Evolutionary conservation across 176 grass and related monocot species (phyloP).

Genomic region (Carex myosuroides): DNA sequence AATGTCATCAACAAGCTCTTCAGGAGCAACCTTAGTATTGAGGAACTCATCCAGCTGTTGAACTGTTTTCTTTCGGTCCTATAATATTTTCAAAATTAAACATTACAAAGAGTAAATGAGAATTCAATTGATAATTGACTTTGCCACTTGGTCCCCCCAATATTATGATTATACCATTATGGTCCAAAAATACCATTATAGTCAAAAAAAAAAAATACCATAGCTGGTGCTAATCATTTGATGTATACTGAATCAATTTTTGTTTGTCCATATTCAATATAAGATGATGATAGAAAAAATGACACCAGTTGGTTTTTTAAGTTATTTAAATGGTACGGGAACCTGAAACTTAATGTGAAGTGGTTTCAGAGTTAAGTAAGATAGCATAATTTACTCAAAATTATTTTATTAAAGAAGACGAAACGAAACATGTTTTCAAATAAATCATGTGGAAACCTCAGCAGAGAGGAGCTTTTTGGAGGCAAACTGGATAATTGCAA

Average conservation of each 20-base stretch:
- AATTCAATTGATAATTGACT: not conserved
- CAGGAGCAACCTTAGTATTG: constrained; percentile 89
- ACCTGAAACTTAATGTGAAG: not conserved
- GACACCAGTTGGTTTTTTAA: not conserved
- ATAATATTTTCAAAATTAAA: constrained; percentile 2
- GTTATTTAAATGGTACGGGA: not conserved
- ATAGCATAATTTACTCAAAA: not conserved
- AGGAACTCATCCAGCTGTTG: constrained; percentile 77
- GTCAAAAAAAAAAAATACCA: not conserved
- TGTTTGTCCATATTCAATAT: not conserved
- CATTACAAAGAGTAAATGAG: not conserved
- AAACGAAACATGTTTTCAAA: not conserved
- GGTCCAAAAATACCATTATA: not conserved
- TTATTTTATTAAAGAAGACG: not conserved
- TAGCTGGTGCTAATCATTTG: not conserved
- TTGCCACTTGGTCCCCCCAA: not conserved
- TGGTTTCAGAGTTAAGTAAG: not conserved
- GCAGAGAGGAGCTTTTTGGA: constrained; percentile 64
- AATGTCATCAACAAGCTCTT: constrained; percentile 96
- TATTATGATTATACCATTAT: not conserved
- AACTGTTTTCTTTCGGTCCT: constrained; percentile 80
- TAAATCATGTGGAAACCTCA: constrained; percentile 41
- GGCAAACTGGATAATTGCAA: constrained; percentile 71
- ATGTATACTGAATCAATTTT: not conserved
- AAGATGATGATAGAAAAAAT: not conserved